A percentile compares a stretch with the other conserved stretches of the same genome.
Conservation (phyloP, 1,139 yeast genomes). For the Kodamaea alishanica region DNA sequence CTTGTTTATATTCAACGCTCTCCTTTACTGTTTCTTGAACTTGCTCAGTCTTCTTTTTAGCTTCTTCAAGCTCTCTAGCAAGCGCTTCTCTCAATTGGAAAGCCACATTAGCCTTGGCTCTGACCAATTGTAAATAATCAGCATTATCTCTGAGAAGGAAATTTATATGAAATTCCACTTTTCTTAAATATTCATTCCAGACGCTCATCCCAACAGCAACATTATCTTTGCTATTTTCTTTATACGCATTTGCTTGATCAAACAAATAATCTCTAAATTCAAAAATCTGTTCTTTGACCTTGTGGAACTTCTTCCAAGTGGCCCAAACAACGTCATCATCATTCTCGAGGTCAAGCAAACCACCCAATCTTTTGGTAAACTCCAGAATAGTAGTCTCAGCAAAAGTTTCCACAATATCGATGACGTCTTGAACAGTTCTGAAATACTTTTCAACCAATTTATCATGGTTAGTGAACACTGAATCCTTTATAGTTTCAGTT, state of each 20-base stretch:
- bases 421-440: constrained; percentile 46
- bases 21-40: constrained; percentile 2
- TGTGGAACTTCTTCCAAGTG: constrained; percentile 66
- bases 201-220: constrained; percentile 36
- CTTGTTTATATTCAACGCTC: neutral
- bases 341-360: constrained; percentile 24
- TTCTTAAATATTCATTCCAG: constrained; percentile 51
- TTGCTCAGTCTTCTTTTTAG: neutral
- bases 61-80: constrained; percentile 1
- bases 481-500: constrained; percentile 30
- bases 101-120: constrained; percentile 80
- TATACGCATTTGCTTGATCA: constrained; percentile 40
- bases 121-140: constrained; percentile 62
- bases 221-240: constrained; percentile 17
- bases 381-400: constrained; percentile 64
- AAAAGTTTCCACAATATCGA: constrained; percentile 68
- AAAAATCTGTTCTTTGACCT: constrained; percentile 52
- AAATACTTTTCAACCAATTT: constrained; percentile 36
- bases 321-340: constrained; percentile 47
- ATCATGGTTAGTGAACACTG: constrained; percentile 34
- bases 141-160: constrained; percentile 66
- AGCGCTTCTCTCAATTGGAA: constrained; percentile 67
- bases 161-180: constrained; percentile 58
- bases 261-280: constrained; percentile 56
- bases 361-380: constrained; percentile 38